Evolutionary conservation across 306 rosid genomes (phyloP).

Genomic region (Vigna mungo): DNA sequence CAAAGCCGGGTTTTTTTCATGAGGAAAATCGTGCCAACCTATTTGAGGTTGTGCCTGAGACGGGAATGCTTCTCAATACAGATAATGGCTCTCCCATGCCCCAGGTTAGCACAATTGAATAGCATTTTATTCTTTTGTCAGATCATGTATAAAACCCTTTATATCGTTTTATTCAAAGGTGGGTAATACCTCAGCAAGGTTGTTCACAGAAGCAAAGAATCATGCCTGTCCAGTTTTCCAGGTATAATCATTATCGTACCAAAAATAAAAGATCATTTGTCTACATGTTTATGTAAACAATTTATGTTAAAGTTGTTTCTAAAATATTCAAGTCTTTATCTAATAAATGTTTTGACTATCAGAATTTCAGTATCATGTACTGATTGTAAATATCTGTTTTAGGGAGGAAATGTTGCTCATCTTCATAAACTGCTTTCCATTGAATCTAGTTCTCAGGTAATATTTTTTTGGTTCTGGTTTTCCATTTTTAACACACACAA

Average conservation of each 20-base stretch:
- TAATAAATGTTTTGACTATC: conserved; percentile 31
- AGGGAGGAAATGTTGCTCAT: conserved; percentile 97
- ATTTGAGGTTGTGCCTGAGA: conserved; percentile 88
- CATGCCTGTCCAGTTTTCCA: conserved; percentile 78
- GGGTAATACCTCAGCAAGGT: conserved; percentile 63
- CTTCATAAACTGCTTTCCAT: conserved; percentile 89
- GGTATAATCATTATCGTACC: conserved; percentile 53
- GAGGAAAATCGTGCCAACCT: conserved; percentile 89
- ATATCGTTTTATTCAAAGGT: conserved; percentile 58
- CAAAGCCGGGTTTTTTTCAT: conserved; percentile 94
- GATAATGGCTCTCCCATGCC: conserved; percentile 97
- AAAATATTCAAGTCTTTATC: conserved; percentile 20
- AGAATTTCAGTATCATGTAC: conserved; percentile 17
- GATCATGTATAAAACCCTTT: background rate
- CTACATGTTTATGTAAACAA: conserved; percentile 14
- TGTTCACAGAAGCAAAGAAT: conserved; percentile 48
- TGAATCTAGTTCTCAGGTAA: conserved; percentile 95
- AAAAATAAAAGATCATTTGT: background rate
- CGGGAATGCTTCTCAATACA: conserved; percentile 93
- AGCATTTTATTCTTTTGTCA: conserved; percentile 31
- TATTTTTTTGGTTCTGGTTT: conserved; percentile 6
- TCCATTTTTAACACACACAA: background rate
- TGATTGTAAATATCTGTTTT: conserved; percentile 44
- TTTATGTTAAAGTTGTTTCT: conserved; percentile 27
- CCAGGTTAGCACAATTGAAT: conserved; percentile 60